Evolutionary conservation across 208 protist species (phyloP), one percentile per base, ranked within the genome.

Genomic region (Naegleria fowleri): DNA sequence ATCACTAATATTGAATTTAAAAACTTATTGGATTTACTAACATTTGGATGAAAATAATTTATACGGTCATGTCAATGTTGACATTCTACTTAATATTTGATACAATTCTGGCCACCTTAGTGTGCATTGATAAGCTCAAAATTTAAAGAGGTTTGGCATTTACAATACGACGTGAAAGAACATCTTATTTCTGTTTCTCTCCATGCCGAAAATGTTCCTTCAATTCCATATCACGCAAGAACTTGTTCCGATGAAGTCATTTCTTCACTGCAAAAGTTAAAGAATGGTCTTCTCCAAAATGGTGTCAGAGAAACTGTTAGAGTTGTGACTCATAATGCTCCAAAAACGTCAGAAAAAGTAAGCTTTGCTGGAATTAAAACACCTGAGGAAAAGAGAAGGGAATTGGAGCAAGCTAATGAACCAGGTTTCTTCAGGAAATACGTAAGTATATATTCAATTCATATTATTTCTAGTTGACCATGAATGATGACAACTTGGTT

Each of bases 391-490:
- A 86, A 86, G 40, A 86, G 48, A 29, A 86, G 48, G 25, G 83
- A 86, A 86, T 33, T 51, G 16, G 83, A 86, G 48, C 36, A 86
- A 43, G 39, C 33, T 16, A 86, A 86, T 48, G 83, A 86, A 86
- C 83, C 83, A 86, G 83, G 83, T 43, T 86, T 86, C 25, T 86
- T 86, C 29, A 43, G 83, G 19, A 86, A 86, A 86, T 86, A 86
- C 83, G 83, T 86, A 86, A 86, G 83, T 86, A 9, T 22, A n/a
- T n/a, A n/a, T n/a, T n/a, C n/a, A n/a, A n/a, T n/a, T n/a, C n/a
- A n/a, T n/a, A n/a, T n/a, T 75, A n/a, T n/a, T n/a, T n/a, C n/a
- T n/a, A n/a, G n/a, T n/a, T n/a, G n/a, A n/a, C n/a, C n/a, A n/a
- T n/a, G n/a, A n/a, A n/a, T n/a, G n/a, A n/a, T n/a, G n/a, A n/a